These are phyloP conservation scores for Moesziomyces aphidis DNA, from an alignment of 1,284 basidiomycete genomes.

Conservation along the genomic window DNA sequence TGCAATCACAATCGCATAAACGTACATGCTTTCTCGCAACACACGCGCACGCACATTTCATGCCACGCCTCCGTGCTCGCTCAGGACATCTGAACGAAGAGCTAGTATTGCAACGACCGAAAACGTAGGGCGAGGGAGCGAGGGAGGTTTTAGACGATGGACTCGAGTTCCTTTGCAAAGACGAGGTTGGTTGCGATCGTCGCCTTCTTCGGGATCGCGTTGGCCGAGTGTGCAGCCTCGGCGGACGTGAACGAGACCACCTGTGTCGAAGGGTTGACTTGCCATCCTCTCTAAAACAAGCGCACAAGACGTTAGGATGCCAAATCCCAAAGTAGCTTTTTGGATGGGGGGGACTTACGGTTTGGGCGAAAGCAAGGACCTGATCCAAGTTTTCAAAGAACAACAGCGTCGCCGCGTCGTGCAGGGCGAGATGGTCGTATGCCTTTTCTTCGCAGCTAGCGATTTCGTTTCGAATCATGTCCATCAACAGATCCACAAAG, in stretches of 20 bases:
- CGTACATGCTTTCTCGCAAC: background rate
- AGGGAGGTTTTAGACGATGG: constrained; percentile 56
- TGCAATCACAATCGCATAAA: background rate
- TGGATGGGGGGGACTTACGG: constrained; percentile 68
- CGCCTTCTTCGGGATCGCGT: constrained; percentile 59
- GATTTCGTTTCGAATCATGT: constrained; percentile 93
- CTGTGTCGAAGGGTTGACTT: constrained; percentile 67
- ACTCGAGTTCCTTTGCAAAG: constrained; percentile 67
- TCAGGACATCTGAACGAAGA: background rate
- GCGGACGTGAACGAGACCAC: constrained; percentile 60
- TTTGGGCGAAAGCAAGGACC: constrained; percentile 79
- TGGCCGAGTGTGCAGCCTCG: constrained; percentile 29
- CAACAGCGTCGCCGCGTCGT: constrained; percentile 85
- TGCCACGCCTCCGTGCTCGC: background rate
- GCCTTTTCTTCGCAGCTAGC: constrained; percentile 91
- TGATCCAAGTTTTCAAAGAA: constrained; percentile 86
- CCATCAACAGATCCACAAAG: constrained; percentile 90
- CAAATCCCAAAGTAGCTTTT: too few relatives aligned
- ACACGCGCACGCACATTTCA: too few relatives aligned
- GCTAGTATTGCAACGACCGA: background rate
- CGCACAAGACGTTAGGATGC: background rate
- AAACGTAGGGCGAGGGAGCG: background rate
- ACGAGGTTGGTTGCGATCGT: constrained; percentile 64
- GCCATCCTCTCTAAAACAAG: constrained; percentile 67
- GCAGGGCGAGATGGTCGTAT: constrained; percentile 85